phyloP scores from a whole-genome alignment of 805 yeast species.

The Candida maris region DNA sequence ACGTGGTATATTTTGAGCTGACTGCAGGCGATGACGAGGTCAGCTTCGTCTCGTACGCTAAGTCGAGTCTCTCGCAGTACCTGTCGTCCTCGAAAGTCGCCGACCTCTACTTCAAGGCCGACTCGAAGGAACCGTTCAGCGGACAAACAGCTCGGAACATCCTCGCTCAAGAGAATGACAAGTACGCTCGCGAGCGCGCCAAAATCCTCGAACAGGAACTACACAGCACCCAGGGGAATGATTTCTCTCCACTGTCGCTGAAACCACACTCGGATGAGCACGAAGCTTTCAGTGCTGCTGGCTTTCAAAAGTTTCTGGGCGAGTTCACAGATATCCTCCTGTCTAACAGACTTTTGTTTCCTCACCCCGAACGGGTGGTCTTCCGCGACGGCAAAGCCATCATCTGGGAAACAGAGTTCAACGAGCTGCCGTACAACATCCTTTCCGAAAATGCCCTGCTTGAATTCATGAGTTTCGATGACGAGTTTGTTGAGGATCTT shows the following conservation, averaged over 20 bases:
- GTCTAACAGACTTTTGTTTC: conserved; percentile 13
- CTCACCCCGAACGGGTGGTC: conserved; percentile 18
- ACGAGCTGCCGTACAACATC: conserved; percentile 15
- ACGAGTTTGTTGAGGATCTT: conserved; percentile 43
- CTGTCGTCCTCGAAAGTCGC: conserved; percentile 6
- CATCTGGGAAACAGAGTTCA: conserved; percentile 19
- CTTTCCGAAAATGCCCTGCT: conserved; percentile 11
- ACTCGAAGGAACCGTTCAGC: conserved; percentile 10
- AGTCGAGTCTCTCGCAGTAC: conserved; percentile 5
- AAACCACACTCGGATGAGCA: not conserved
- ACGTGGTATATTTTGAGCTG: conserved; percentile 6
- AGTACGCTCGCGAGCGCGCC: conserved; percentile 10
- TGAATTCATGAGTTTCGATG: conserved; percentile 26
- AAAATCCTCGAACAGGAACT: conserved; percentile 4
- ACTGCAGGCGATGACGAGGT: conserved; percentile 7
- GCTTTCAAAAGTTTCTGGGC: conserved; percentile 6
- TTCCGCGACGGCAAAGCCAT: conserved; percentile 21
- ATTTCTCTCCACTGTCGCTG: conserved; percentile 1
- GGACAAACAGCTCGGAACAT: conserved; percentile 14
- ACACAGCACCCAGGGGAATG: not conserved
- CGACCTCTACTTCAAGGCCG: conserved; percentile 13
- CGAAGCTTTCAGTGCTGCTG: conserved; percentile 4
- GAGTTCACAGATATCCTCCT: conserved; percentile 11
- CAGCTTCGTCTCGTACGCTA: conserved; percentile 4
- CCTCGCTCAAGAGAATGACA: conserved; percentile 12